A percentile compares a stretch with the other conserved stretches of the same genome.
These are phyloP conservation scores for Leccinum griseonigrum DNA, from an alignment of 1,284 basidiomycete genomes.

Conservation along the genomic window DNA sequence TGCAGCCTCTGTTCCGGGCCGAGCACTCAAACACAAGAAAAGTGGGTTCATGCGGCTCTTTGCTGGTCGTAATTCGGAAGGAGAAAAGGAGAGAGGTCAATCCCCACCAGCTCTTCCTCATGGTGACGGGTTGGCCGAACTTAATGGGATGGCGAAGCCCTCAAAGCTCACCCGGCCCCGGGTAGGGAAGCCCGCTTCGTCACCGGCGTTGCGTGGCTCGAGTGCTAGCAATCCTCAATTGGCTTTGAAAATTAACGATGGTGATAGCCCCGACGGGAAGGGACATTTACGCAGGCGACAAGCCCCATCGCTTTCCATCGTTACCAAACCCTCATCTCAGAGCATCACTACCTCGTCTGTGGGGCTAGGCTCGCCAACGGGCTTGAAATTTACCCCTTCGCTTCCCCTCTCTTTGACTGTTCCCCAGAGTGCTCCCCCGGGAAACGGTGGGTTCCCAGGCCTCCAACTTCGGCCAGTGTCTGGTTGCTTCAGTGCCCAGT, in stretches of 20 bases:
- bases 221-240: slow-evolving; percentile 10
- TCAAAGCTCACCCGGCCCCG: slow-evolving; percentile 30
- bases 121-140: slow-evolving; percentile 38
- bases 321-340: slow-evolving; percentile 30
- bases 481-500: slow-evolving; percentile 68
- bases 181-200: slow-evolving; percentile 42
- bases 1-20: slow-evolving; percentile 33
- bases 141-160: slow-evolving; percentile 30
- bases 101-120: slow-evolving; percentile 57
- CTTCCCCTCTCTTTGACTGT: slow-evolving; percentile 8
- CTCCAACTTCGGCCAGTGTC: slow-evolving; percentile 75
- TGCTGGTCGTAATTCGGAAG: slow-evolving; percentile 46
- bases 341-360: slow-evolving; percentile 14
- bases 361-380: slow-evolving; percentile 10
- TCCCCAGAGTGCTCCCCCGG: slow-evolving; percentile 63
- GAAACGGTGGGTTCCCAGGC: slow-evolving; percentile 57
- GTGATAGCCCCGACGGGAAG: slow-evolving; percentile 15
- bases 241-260: slow-evolving; percentile 3
- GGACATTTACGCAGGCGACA: slow-evolving; percentile 34
- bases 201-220: slow-evolving; percentile 12
- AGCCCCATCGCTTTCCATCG: slow-evolving; percentile 44
- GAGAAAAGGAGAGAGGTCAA: slow-evolving; percentile 38
- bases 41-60: slow-evolving; percentile 82
- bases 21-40: slow-evolving; percentile 65
- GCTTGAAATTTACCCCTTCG: slow-evolving; percentile 11